Percentiles rank a stretch among this genome's conserved stretches.
Evolutionary conservation across 2,329 filamentous ascomycete species (phyloP).

Genomic region (Cadophora malorum): DNA sequence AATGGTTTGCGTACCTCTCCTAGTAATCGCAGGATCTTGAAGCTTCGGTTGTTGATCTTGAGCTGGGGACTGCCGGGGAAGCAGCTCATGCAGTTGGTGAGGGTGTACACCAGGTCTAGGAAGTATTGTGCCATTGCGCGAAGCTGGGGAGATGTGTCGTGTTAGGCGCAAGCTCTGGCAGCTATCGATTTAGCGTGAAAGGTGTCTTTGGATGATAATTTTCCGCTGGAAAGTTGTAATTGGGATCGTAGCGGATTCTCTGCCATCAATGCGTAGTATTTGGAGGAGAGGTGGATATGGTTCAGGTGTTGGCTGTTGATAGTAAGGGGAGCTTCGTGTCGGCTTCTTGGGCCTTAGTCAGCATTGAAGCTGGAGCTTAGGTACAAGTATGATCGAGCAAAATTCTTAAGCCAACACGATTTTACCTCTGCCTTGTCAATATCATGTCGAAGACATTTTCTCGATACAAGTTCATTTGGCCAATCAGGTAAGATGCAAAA

Average conservation of each 20-base stretch:
- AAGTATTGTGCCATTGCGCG: conserved; percentile 78
- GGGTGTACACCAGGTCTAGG: conserved; percentile 86
- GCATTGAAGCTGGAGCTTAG: background rate
- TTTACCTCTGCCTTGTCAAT: too few relatives aligned
- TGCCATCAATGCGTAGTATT: background rate
- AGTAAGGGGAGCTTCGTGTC: conserved; percentile 12
- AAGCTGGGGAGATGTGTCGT: conserved; percentile 27
- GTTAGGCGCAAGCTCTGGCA: conserved; percentile 20
- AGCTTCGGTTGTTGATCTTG: conserved; percentile 92
- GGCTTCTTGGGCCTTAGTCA: background rate
- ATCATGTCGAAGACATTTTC: too few relatives aligned
- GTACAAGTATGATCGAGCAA: too few relatives aligned
- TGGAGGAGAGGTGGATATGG: background rate
- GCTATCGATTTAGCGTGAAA: conserved; percentile 10
- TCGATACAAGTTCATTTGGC: too few relatives aligned
- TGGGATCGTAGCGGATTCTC: background rate
- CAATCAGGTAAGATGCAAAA: too few relatives aligned
- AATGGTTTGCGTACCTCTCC: conserved; percentile 71
- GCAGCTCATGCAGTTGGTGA: conserved; percentile 95
- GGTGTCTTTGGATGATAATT: background rate
- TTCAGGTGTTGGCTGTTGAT: background rate
- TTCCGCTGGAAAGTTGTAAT: background rate
- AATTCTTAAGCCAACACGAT: too few relatives aligned
- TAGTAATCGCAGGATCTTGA: conserved; percentile 92
- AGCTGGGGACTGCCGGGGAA: conserved; percentile 93